Evolutionary conservation across 2,329 filamentous ascomycete species (phyloP), one percentile per base, ranked within the genome.

Genomic region (Hymenoscyphus scutula): DNA sequence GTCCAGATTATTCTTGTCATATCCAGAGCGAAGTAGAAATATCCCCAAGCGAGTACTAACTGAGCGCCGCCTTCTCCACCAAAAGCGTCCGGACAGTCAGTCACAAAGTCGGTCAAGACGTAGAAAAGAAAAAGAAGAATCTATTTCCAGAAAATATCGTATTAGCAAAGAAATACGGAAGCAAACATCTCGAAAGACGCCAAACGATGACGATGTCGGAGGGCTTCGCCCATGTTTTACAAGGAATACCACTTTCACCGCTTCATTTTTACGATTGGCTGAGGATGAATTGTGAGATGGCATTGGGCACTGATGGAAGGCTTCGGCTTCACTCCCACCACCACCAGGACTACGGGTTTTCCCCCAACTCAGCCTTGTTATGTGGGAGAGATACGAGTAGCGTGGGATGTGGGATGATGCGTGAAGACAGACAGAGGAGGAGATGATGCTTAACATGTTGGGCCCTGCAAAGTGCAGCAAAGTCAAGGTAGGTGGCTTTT

Each of bases 61-160:
- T 45, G 38, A 45, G n/a, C 19, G 38, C n/a, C 38, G 17, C 15
- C 19, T 48, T 19, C 32, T 11, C 32, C 32, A 34, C 32, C 5
- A 34, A 8, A n/a, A n/a, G n/a, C n/a, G n/a, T n/a, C n/a, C n/a
- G n/a, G n/a, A n/a, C n/a, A 29, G n/a, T 30, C 54, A 45, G 17
- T 51, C 11, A 15, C 48, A 56, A 56, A 60, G 64, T 65, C 59
- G 64, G 64, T 63, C 61, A 64, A 56, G 23, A 38, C 15, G 6
- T n/a, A 19, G 19, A 25, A 23, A 25, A 4, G 41, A 23, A 25
- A 48, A 25, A n/a, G 19, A 48, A 11, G n/a, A 3, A 23, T 48
- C 7, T 25, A 23, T 23, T 23, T n/a, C 41, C n/a, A 48, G 19
- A 17, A 48, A 48, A n/a, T 48, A 48, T 25, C 11, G n/a, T n/a